Base-by-base conservation (phyloP, 148 eudicot genomes). In the Limonium bicolor region DNA sequence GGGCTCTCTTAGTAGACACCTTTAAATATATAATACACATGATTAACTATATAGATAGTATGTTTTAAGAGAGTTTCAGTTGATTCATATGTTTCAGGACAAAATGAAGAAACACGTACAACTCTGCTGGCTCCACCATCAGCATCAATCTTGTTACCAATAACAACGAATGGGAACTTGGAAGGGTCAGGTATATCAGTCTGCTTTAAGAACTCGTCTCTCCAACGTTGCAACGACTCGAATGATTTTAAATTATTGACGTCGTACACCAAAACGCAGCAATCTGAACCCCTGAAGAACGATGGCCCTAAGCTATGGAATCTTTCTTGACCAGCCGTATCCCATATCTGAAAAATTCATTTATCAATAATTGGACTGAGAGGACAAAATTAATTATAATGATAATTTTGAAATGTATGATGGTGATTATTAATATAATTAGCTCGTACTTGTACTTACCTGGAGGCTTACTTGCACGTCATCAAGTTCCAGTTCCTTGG, bases 321-420 rank as follows among this genome's bases (percentile, higher is more conserved):
- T 55, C 83, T 72, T 61, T 76, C 83, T 32, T 76, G 83, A 20
- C 83, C 83, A 7, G 83, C 83, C 1, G 83, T 76, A 39, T 76
- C 83, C 83, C 83, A 76, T 27, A 58, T 62, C 83, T 67, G 13
- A 28, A 7, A 31, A 24, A 22, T 46, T 5, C 2, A n/a, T 22
- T 58, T 1, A 2, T 19, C 17, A 18, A 16, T 18, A 29, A 29
- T 29, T 29, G 0, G 33, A 29, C 3, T 1, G 12, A 29, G 10
- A 29, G 12, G 33, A 29, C 10, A 29, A n/a, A n/a, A n/a, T n/a
- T n/a, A n/a, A n/a, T n/a, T n/a, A n/a, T n/a, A n/a, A n/a, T n/a
- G n/a, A n/a, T n/a, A n/a, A n/a, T n/a, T n/a, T n/a, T n/a, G n/a
- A n/a, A n/a, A n/a, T n/a, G n/a, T n/a, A n/a, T n/a, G n/a, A n/a